Conservation (phyloP, 1,284 basidiomycete species). For the Boletus sp. region DNA sequence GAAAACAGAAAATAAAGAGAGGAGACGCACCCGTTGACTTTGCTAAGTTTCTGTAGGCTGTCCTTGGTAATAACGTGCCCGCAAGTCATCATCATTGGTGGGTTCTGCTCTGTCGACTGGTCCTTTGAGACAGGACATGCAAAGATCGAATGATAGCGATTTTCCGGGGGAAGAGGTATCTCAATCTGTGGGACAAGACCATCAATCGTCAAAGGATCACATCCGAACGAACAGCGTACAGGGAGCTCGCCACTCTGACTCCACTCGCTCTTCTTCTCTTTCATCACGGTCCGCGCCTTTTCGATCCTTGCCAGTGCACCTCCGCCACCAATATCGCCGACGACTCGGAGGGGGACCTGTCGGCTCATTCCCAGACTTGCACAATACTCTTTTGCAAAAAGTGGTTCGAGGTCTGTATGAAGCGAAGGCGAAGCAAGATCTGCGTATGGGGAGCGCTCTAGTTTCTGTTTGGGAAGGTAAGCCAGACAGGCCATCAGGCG, state of each 20-base stretch:
- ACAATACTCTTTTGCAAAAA: constrained; percentile 89
- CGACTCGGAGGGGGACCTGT: constrained; percentile 81
- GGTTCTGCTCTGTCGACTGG: constrained; percentile 89
- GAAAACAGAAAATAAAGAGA: not conserved
- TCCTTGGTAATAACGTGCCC: constrained; percentile 93
- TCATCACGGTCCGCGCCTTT: constrained; percentile 90
- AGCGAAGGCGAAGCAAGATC: constrained; percentile 66
- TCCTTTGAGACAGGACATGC: constrained; percentile 98
- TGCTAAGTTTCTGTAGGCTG: constrained; percentile 81
- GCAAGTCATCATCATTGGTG: constrained; percentile 96
- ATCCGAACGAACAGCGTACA: constrained; percentile 38
- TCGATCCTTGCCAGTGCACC: constrained; percentile 87
- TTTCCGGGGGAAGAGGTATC: constrained; percentile 81
- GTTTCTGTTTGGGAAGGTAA: constrained; percentile 62
- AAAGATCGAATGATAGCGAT: constrained; percentile 95
- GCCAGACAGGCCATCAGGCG: constrained; percentile 74
- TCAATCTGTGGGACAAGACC: constrained; percentile 67
- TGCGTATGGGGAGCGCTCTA: constrained; percentile 69
- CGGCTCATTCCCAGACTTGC: constrained; percentile 82
- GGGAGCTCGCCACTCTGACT: constrained; percentile 86
- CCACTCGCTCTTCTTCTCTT: constrained; percentile 89
- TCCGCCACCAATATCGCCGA: constrained; percentile 87
- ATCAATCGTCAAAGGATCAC: constrained; percentile 5
- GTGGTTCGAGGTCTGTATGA: constrained; percentile 72
- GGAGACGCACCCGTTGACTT: constrained; percentile 74